Conservation (phyloP, 2,329 filamentous ascomycete species). For the Alternaria sp. region DNA sequence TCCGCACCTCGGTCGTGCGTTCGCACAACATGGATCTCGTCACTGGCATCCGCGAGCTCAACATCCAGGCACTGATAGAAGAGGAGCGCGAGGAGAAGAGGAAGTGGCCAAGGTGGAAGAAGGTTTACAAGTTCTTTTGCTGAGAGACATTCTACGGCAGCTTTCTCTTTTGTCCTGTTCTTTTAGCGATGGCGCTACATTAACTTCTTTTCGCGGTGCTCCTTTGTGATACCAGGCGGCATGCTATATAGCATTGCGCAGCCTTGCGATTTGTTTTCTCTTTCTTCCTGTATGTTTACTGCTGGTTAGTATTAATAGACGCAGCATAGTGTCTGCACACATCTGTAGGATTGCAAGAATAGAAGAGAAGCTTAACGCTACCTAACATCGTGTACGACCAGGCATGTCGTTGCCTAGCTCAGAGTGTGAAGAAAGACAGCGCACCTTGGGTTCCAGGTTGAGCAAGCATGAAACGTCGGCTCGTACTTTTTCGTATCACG, state of each 20-base stretch:
- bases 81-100: slow-evolving; percentile 79
- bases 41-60: slow-evolving; percentile 84
- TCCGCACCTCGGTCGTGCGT: slow-evolving; percentile 70
- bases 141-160: slow-evolving; percentile 21
- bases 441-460: not conserved
- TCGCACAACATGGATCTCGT: slow-evolving; percentile 81
- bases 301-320: slow-evolving; percentile 1
- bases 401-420: not conserved
- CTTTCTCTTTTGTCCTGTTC: not conserved
- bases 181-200: slow-evolving; percentile 17
- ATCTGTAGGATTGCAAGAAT: not conserved
- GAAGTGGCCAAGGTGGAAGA: slow-evolving; percentile 57
- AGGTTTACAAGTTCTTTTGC: slow-evolving; percentile 57
- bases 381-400: not conserved
- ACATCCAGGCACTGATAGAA: slow-evolving; percentile 76
- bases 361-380: not conserved
- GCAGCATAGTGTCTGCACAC: not conserved
- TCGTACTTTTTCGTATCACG: too few relatives aligned
- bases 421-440: not conserved
- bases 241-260: slow-evolving; percentile 32
- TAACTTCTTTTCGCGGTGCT: slow-evolving; percentile 19
- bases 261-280: slow-evolving; percentile 23
- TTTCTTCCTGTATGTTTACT: slow-evolving; percentile 10
- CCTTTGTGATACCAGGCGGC: slow-evolving; percentile 44
- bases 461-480: not conserved